Conservation (phyloP, 768 basidiomycete species). For the Russula vinacea region DNA sequence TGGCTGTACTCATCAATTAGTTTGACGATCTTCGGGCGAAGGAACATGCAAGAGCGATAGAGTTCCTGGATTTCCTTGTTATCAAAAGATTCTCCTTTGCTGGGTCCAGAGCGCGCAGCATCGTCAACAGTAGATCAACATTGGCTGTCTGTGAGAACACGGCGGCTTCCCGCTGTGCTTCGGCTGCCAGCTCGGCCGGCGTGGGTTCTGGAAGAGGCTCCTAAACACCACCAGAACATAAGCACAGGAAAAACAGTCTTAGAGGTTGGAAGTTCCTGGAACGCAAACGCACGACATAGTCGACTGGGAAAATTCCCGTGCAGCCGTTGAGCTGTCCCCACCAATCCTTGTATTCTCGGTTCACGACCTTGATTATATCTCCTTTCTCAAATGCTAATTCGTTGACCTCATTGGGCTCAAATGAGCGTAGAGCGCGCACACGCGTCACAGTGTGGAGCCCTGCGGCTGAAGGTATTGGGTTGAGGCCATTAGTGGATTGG, state of each 20-base stretch:
- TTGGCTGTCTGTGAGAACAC: constrained; percentile 85
- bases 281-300: no score
- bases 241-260: background rate
- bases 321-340: no score
- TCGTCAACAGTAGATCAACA: constrained; percentile 62
- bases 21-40: constrained; percentile 93
- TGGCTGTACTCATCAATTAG: constrained; percentile 96
- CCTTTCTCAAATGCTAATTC: no score
- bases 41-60: constrained; percentile 83
- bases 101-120: constrained; percentile 15
- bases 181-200: constrained; percentile 66
- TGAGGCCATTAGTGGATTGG: no score
- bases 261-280: no score
- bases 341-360: no score
- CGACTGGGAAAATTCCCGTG: no score
- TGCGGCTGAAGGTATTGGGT: no score
- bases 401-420: no score
- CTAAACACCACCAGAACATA: constrained; percentile 38
- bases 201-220: constrained; percentile 86
- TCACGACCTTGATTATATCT: no score
- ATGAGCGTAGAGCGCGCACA: no score
- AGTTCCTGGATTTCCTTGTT: constrained; percentile 58
- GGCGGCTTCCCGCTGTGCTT: constrained; percentile 82
- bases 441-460: no score
- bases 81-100: constrained; percentile 26